These are phyloP conservation scores for Colletotrichum endophyticum DNA, from an alignment of 2,329 filamentous ascomycete species.

Conservation along the genomic window DNA sequence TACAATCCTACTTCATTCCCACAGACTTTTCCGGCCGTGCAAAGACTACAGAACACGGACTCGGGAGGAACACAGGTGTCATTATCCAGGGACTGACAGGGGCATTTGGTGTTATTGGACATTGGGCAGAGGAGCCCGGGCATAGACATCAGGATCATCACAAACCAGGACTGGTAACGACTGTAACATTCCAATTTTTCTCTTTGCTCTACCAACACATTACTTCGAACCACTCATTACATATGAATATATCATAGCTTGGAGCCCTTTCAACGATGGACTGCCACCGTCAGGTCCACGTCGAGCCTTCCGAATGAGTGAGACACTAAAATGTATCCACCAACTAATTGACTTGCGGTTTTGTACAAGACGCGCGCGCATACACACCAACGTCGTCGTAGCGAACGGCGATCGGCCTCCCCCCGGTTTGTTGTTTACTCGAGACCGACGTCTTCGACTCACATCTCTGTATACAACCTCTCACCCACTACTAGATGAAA, in stretches of 20 bases:
- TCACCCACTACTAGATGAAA: not conserved
- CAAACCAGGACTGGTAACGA: slow-evolving; percentile 8
- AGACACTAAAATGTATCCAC: slow-evolving; percentile 6
- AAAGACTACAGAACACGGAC: not conserved
- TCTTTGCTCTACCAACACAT: slow-evolving; percentile 16
- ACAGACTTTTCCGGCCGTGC: not conserved
- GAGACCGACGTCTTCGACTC: not conserved
- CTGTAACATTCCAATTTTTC: slow-evolving; percentile 10
- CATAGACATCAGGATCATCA: not conserved
- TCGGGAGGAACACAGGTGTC: not conserved
- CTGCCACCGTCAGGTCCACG: slow-evolving; percentile 8
- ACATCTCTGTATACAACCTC: not conserved
- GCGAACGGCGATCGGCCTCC: not conserved
- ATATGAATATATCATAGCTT: slow-evolving; percentile 14
- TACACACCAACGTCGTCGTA: not conserved
- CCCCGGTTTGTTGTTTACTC: not conserved
- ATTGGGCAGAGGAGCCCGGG: not conserved
- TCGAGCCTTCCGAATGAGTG: slow-evolving; percentile 12
- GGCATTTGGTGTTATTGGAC: not conserved
- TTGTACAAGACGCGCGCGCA: slow-evolving; percentile 7
- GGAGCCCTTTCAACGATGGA: not conserved
- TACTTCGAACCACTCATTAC: slow-evolving; percentile 16
- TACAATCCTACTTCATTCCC: not conserved
- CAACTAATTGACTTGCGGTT: not conserved
- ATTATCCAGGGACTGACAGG: not conserved